phyloP scores from a whole-genome alignment of 306 rosid genomes.

The Alnus rubra region DNA sequence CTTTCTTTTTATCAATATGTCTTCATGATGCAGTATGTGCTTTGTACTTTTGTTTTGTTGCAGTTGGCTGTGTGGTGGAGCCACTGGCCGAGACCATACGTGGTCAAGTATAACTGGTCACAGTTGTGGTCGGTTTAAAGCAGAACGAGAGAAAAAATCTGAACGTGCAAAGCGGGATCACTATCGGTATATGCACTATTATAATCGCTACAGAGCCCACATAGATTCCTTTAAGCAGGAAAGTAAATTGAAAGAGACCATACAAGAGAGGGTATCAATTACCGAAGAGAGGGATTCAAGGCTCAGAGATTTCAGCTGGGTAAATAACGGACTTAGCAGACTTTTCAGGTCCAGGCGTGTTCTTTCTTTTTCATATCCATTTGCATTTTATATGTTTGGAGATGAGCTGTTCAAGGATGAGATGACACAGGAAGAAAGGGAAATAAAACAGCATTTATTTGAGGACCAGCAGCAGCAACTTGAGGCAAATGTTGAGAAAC shows the following conservation, averaged over 20 bases:
- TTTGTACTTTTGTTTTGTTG: slow-evolving; percentile 27
- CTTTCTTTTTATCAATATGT: neutral
- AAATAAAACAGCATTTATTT: slow-evolving; percentile 82
- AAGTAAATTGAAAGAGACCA: slow-evolving; percentile 68
- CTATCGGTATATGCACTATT: slow-evolving; percentile 87
- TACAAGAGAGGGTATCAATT: slow-evolving; percentile 57
- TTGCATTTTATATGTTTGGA: slow-evolving; percentile 98
- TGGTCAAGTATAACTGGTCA: slow-evolving; percentile 87
- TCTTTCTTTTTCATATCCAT: slow-evolving; percentile 91
- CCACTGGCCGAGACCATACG: slow-evolving; percentile 89
- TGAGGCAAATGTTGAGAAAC: slow-evolving; percentile 86
- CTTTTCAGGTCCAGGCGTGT: slow-evolving; percentile 97
- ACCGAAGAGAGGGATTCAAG: slow-evolving; percentile 67
- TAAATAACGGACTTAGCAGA: slow-evolving; percentile 67
- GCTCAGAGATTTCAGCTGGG: slow-evolving; percentile 86
- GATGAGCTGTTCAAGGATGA: slow-evolving; percentile 86
- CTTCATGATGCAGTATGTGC: neutral
- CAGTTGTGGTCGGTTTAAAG: slow-evolving; percentile 92
- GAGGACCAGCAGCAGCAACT: slow-evolving; percentile 99
- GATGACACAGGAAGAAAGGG: slow-evolving; percentile 64
- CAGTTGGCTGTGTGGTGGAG: slow-evolving; percentile 99
- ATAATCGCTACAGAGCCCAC: slow-evolving; percentile 91
- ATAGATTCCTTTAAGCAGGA: slow-evolving; percentile 94
- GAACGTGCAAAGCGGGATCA: slow-evolving; percentile 90
- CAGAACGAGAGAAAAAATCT: slow-evolving; percentile 57